A percentile compares a stretch with the other conserved stretches of the same genome.
Evolutionary conservation across 768 basidiomycete species (phyloP).

Genomic region (Termitomyces sp.): DNA sequence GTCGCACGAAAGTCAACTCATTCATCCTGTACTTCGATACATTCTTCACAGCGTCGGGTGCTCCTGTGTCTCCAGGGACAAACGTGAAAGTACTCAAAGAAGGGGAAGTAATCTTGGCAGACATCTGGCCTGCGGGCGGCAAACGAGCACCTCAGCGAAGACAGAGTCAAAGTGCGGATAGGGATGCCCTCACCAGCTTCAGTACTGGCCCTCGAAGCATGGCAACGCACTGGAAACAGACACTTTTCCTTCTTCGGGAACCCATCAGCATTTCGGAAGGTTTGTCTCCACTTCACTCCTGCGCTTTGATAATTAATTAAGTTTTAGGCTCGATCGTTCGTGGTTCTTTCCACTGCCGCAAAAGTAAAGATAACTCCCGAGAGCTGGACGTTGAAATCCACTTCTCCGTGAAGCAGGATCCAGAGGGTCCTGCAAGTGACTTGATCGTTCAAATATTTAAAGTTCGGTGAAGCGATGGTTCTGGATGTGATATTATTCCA

Average conservation of each 20-base stretch:
- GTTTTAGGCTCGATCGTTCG: slow-evolving; percentile 60
- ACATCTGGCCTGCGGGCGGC: slow-evolving; percentile 75
- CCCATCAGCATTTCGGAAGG: slow-evolving; percentile 76
- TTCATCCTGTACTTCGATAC: slow-evolving; percentile 94
- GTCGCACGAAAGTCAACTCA: slow-evolving; percentile 62
- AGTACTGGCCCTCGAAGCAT: slow-evolving; percentile 86
- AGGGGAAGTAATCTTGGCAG: slow-evolving; percentile 59
- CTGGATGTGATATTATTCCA: neutral
- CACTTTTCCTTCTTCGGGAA: slow-evolving; percentile 78
- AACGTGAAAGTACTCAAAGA: slow-evolving; percentile 52
- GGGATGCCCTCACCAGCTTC: slow-evolving; percentile 62
- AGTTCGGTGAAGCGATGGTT: slow-evolving; percentile 45
- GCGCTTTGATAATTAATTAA: neutral
- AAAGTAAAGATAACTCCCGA: slow-evolving; percentile 74
- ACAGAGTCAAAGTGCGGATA: slow-evolving; percentile 46
- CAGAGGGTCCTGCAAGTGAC: slow-evolving; percentile 26
- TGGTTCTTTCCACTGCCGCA: slow-evolving; percentile 81
- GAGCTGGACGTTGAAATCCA: slow-evolving; percentile 93
- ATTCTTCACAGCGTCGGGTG: slow-evolving; percentile 69
- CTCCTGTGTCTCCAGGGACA: slow-evolving; percentile 44
- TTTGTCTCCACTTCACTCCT: slow-evolving; percentile 23
- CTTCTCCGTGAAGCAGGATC: slow-evolving; percentile 48
- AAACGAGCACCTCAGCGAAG: slow-evolving; percentile 55
- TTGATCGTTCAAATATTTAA: slow-evolving; percentile 74
- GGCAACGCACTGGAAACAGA: slow-evolving; percentile 97